Percentiles rank a stretch among this genome's conserved stretches.
Evolutionary conservation across 495 filamentous ascomycete species (phyloP).

Genomic region (Hyaloscypha variabilis): DNA sequence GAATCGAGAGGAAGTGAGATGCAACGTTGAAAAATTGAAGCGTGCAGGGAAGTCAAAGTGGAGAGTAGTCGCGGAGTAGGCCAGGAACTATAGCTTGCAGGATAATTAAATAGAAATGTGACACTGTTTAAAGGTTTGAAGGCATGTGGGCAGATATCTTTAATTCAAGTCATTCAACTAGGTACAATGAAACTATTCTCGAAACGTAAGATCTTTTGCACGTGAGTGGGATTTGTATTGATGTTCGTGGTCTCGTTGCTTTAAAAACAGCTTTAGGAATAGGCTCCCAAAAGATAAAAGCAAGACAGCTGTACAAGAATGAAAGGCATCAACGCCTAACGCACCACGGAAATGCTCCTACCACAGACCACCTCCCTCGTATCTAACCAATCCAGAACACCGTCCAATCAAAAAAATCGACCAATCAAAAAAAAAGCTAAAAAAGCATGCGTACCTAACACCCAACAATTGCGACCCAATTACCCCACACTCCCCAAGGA

Average conservation of each 20-base stretch:
- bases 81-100: no score
- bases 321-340: slow-evolving; percentile 4
- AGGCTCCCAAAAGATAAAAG: neutral
- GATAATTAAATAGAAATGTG: no score
- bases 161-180: neutral
- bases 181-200: neutral
- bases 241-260: neutral
- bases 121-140: neutral
- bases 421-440: neutral
- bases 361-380: neutral
- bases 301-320: neutral
- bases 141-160: neutral
- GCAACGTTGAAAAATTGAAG: neutral
- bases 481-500: neutral
- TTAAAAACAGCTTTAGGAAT: slow-evolving; percentile 1
- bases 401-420: neutral
- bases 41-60: neutral
- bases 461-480: neutral
- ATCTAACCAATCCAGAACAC: slow-evolving; percentile 7
- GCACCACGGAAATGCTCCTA: neutral
- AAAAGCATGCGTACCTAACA: neutral
- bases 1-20: neutral
- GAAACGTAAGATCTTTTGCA: neutral
- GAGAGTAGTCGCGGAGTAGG: no score
- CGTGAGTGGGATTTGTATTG: neutral